Evolutionary conservation across 768 basidiomycete species (phyloP).

Genomic region (Auriculariales sp.): DNA sequence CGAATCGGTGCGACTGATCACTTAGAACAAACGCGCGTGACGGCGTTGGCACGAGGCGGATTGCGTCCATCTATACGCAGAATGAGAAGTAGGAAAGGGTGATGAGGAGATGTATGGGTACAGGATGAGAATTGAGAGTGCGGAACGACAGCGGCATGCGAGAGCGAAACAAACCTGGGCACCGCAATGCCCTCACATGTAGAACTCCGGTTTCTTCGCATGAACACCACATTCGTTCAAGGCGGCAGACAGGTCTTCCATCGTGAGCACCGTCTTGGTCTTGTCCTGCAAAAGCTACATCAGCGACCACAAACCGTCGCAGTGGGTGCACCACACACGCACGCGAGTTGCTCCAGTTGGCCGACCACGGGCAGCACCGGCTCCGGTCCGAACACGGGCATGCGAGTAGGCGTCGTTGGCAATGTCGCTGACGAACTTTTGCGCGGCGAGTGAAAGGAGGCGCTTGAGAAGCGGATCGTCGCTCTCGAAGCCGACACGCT

Average conservation of each 20-base stretch:
- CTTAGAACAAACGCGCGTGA: no score
- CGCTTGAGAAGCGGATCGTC: constrained; percentile 89
- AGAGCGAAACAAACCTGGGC: constrained; percentile 26
- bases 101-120: no score
- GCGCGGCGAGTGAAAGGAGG: constrained; percentile 85
- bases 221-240: constrained; percentile 94
- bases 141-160: no score
- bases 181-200: constrained; percentile 34
- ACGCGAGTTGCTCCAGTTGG: neutral
- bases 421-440: constrained; percentile 96
- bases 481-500: constrained; percentile 90
- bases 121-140: no score
- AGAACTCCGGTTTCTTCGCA: constrained; percentile 88
- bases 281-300: constrained; percentile 44
- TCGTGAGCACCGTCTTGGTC: constrained; percentile 84
- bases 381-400: constrained; percentile 88
- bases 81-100: no score
- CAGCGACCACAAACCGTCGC: neutral
- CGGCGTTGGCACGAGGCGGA: no score
- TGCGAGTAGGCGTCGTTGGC: constrained; percentile 95
- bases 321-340: neutral
- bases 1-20: no score
- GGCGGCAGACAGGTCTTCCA: constrained; percentile 92
- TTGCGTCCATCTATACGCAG: no score
- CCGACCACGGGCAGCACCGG: constrained; percentile 19